Evolutionary conservation across 768 basidiomycete genomes (phyloP).

Genomic region (Gymnopilus junonius): DNA sequence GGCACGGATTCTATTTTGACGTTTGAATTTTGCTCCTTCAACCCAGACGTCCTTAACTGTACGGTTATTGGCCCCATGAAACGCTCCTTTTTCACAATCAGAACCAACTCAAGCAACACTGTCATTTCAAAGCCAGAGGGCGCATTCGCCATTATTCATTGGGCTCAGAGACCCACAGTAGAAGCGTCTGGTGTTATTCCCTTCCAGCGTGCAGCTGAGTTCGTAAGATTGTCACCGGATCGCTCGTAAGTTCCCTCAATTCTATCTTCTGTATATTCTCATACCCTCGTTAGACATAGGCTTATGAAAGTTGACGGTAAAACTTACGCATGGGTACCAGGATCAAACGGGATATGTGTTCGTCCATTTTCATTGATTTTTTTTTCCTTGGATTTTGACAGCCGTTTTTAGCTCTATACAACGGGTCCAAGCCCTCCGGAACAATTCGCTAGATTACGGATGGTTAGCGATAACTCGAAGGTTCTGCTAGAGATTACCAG

Average conservation of each 20-base stretch:
- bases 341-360: slow-evolving; percentile 21
- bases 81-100: slow-evolving; percentile 44
- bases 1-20: slow-evolving; percentile 13
- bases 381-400: not conserved
- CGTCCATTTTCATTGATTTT: not conserved
- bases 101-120: slow-evolving; percentile 4
- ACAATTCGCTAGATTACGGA: slow-evolving; percentile 18
- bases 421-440: slow-evolving; percentile 23
- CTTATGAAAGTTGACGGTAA: slow-evolving; percentile 16
- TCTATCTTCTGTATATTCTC: not conserved
- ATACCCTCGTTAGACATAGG: slow-evolving; percentile 11
- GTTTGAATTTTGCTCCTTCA: slow-evolving; percentile 35
- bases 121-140: slow-evolving; percentile 18
- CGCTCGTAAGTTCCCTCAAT: slow-evolving; percentile 15
- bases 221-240: slow-evolving; percentile 21
- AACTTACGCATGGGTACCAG: slow-evolving; percentile 22
- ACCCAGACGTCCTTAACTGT: slow-evolving; percentile 46
- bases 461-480: slow-evolving; percentile 1
- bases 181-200: slow-evolving; percentile 16
- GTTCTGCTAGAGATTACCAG: slow-evolving; percentile 23
- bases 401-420: slow-evolving; percentile 18
- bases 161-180: slow-evolving; percentile 19
- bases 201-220: slow-evolving; percentile 20
- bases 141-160: slow-evolving; percentile 18
- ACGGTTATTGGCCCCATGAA: slow-evolving; percentile 45